Evolutionary conservation across 2,329 filamentous ascomycete species (phyloP).

Genomic region (Lachnellula suecica): DNA sequence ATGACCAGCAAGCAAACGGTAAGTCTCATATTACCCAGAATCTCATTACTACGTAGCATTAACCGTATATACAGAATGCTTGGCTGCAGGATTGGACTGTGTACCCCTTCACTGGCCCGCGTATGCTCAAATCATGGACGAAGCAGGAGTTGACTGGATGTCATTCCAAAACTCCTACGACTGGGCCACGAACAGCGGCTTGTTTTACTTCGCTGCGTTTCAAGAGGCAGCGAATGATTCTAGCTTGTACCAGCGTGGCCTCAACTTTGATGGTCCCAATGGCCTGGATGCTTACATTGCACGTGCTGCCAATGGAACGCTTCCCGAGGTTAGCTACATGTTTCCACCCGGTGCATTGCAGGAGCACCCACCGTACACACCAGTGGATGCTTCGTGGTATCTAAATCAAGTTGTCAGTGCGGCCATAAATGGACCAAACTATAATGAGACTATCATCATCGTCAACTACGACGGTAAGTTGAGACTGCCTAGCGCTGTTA

Average conservation of each 20-base stretch:
- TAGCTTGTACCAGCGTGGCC: constrained; percentile 38
- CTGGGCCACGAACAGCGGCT: constrained; percentile 45
- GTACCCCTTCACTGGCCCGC: constrained; percentile 47
- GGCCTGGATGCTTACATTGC: constrained; percentile 45
- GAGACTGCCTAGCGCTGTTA: too few relatives aligned
- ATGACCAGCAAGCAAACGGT: constrained; percentile 40
- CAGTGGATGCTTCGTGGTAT: constrained; percentile 52
- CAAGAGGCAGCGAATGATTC: constrained; percentile 39
- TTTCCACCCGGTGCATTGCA: constrained; percentile 48
- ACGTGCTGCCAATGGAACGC: constrained; percentile 46
- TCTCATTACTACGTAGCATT: too few relatives aligned
- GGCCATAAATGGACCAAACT: constrained; percentile 48
- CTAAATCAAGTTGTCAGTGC: constrained; percentile 50
- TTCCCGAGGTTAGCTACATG: constrained; percentile 51
- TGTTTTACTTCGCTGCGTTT: constrained; percentile 41
- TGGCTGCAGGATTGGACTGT: constrained; percentile 38
- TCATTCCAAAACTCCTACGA: constrained; percentile 43
- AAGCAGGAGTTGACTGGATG: constrained; percentile 43
- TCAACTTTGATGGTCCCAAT: constrained; percentile 20
- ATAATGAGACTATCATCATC: constrained; percentile 47
- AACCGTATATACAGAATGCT: constrained; percentile 41
- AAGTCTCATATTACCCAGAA: background rate
- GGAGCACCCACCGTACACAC: constrained; percentile 51
- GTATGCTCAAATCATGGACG: constrained; percentile 40
- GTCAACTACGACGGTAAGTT: constrained; percentile 44